Evolutionary conservation across 805 yeast species (phyloP).

Genomic region (Yarrowia sp.): DNA sequence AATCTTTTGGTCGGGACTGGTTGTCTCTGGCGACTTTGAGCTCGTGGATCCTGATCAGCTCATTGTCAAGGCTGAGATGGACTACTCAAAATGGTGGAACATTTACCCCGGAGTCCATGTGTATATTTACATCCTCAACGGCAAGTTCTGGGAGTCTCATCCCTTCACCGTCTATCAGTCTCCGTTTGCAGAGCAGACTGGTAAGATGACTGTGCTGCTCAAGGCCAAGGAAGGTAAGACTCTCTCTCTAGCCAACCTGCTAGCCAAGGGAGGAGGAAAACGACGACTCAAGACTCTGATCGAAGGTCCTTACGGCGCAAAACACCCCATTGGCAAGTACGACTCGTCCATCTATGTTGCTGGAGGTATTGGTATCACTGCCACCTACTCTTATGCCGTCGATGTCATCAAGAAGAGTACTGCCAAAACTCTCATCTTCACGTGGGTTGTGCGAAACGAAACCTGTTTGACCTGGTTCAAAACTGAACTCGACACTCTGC

Average conservation of each 20-base stretch:
- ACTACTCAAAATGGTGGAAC: constrained; percentile 39
- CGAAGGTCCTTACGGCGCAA: constrained; percentile 72
- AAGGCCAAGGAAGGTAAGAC: constrained; percentile 22
- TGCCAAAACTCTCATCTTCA: constrained; percentile 43
- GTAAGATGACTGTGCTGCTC: constrained; percentile 9
- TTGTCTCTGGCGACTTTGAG: constrained; percentile 25
- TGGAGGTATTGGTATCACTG: constrained; percentile 76
- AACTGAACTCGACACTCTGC: constrained; percentile 38
- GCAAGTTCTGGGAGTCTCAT: constrained; percentile 67
- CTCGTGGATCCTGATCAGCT: constrained; percentile 3
- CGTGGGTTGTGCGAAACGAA: constrained; percentile 60
- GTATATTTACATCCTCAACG: constrained; percentile 55
- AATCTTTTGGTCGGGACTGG: constrained; percentile 55
- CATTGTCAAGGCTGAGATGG: constrained; percentile 9
- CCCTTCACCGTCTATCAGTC: constrained; percentile 53
- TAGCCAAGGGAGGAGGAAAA: background rate
- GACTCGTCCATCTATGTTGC: constrained; percentile 58
- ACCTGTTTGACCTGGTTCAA: constrained; percentile 48
- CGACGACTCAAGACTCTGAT: constrained; percentile 27
- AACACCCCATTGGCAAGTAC: constrained; percentile 48
- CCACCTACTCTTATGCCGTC: constrained; percentile 47
- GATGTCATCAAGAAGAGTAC: constrained; percentile 34
- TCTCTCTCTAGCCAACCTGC: background rate
- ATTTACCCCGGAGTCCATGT: constrained; percentile 57
- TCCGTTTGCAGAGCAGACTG: constrained; percentile 9